Evolutionary conservation across 2,329 filamentous ascomycete genomes (phyloP).

Genomic region (Stemphylium lycopersici): DNA sequence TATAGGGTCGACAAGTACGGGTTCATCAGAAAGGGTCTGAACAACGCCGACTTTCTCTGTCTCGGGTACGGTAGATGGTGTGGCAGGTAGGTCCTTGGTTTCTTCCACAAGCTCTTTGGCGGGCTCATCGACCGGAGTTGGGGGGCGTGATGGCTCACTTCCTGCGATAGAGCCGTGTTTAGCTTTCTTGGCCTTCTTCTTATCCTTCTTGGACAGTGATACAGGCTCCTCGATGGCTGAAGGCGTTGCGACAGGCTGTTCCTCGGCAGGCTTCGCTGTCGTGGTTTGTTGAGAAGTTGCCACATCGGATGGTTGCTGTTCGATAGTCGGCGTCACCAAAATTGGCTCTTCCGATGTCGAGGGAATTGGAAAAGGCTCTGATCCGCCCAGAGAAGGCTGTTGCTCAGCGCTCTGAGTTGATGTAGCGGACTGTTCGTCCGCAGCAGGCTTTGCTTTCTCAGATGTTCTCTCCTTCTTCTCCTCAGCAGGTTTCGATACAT

Average conservation of each 20-base stretch:
- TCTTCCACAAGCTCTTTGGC: slow-evolving; percentile 5
- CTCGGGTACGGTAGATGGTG: not conserved
- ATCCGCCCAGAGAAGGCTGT: too few relatives aligned
- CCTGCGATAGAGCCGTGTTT: slow-evolving; percentile 23
- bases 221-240: not conserved
- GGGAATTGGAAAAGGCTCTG: too few relatives aligned
- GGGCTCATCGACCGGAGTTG: slow-evolving; percentile 9
- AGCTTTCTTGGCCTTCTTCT: slow-evolving; percentile 31
- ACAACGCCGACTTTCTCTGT: not conserved
- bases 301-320: too few relatives aligned
- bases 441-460: too few relatives aligned
- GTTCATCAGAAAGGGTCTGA: not conserved
- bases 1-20: not conserved
- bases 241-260: too few relatives aligned
- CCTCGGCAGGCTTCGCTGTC: too few relatives aligned
- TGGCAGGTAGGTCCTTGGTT: not conserved
- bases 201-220: slow-evolving; percentile 22
- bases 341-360: too few relatives aligned
- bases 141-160: slow-evolving; percentile 6
- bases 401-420: too few relatives aligned
- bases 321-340: too few relatives aligned
- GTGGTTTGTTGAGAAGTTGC: too few relatives aligned
- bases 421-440: too few relatives aligned
- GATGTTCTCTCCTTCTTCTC: too few relatives aligned
- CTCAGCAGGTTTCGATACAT: not conserved